phyloP scores from a whole-genome alignment of 2,329 filamentous ascomycete genomes.

The Didymella arachidicola region DNA sequence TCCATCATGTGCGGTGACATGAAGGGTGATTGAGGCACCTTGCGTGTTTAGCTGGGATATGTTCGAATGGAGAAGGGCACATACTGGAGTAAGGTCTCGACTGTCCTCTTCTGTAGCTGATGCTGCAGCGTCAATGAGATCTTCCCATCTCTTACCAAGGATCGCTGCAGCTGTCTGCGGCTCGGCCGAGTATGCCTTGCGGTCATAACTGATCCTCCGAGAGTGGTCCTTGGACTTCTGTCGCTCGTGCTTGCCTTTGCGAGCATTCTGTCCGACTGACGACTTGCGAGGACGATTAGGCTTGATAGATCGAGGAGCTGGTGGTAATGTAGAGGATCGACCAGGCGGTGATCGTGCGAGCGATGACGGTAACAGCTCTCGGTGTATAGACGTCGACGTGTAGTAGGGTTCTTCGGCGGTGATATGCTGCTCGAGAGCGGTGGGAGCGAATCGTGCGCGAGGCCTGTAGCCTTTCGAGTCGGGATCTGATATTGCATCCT shows the following conservation, averaged over 20 bases:
- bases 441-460: constrained; percentile 51
- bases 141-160: constrained; percentile 92
- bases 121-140: constrained; percentile 91
- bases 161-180: constrained; percentile 74
- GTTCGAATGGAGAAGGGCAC: constrained; percentile 44
- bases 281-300: constrained; percentile 80
- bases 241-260: constrained; percentile 80
- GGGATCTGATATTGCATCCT: constrained; percentile 51
- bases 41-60: constrained; percentile 30
- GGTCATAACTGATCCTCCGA: constrained; percentile 74
- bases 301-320: constrained; percentile 77
- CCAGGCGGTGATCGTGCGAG: constrained; percentile 82
- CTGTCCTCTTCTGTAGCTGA: constrained; percentile 94
- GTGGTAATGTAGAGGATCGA: constrained; percentile 86
- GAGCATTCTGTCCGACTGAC: constrained; percentile 80
- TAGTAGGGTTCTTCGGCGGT: constrained; percentile 58
- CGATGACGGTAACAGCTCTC: constrained; percentile 83
- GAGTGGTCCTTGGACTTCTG: constrained; percentile 78
- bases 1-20: constrained; percentile 60
- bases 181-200: constrained; percentile 87
- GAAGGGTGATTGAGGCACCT: constrained; percentile 61
- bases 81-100: constrained; percentile 83
- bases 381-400: constrained; percentile 65
- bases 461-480: constrained; percentile 50
- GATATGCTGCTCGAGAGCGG: constrained; percentile 72